Conservation (phyloP, 2,329 filamentous ascomycete genomes). For the Ilyonectria destructans region DNA sequence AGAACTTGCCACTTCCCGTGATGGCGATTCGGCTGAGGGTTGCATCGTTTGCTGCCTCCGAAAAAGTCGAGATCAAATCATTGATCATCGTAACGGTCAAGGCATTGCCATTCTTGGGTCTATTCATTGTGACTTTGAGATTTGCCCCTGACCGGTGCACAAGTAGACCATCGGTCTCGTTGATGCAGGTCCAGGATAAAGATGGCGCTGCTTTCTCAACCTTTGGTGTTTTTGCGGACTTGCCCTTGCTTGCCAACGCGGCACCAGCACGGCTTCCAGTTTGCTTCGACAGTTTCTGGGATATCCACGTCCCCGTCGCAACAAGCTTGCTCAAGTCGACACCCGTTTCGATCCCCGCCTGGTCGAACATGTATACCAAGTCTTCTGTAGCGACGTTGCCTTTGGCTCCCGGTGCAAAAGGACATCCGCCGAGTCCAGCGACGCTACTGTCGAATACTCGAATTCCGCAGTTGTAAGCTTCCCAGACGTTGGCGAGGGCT, state of each 20-base stretch:
- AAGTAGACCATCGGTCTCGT: slow-evolving; percentile 40
- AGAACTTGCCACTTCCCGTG: slow-evolving; percentile 54
- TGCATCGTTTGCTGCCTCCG: slow-evolving; percentile 41
- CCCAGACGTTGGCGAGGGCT: slow-evolving; percentile 76
- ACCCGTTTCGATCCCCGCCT: slow-evolving; percentile 53
- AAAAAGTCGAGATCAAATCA: slow-evolving; percentile 51
- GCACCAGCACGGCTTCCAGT: slow-evolving; percentile 66
- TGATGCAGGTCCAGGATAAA: slow-evolving; percentile 21
- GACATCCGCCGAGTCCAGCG: slow-evolving; percentile 27
- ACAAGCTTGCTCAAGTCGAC: slow-evolving; percentile 68
- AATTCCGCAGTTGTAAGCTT: slow-evolving; percentile 75
- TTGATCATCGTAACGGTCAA: slow-evolving; percentile 57
- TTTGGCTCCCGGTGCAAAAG: slow-evolving; percentile 31
- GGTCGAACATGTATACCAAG: slow-evolving; percentile 28
- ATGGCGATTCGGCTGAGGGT: slow-evolving; percentile 56
- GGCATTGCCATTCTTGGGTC: slow-evolving; percentile 58
- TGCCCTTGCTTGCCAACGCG: slow-evolving; percentile 50
- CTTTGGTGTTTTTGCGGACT: neutral
- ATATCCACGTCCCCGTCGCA: slow-evolving; percentile 74
- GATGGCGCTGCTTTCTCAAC: neutral
- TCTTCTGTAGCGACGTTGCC: slow-evolving; percentile 30
- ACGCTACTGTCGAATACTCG: slow-evolving; percentile 73
- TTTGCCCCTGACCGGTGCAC: slow-evolving; percentile 52
- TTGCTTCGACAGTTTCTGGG: slow-evolving; percentile 61
- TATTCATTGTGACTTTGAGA: slow-evolving; percentile 49